A percentile compares a stretch with the other conserved stretches of the same genome.
These are phyloP conservation scores for Colletotrichum sp. DNA, from an alignment of 2,329 filamentous ascomycete species.

Conservation along the genomic window DNA sequence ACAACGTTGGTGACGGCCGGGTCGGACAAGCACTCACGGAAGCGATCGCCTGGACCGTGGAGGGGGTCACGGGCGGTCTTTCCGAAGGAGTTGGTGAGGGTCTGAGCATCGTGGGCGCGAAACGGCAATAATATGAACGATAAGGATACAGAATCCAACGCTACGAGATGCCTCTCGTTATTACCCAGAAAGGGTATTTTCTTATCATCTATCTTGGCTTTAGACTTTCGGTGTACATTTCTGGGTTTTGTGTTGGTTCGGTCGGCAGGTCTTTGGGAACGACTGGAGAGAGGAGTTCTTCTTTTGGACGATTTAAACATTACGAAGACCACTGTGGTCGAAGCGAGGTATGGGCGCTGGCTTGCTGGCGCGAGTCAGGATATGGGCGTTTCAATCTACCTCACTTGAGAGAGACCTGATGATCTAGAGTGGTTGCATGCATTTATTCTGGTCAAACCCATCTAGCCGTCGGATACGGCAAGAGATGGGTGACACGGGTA, in stretches of 20 bases:
- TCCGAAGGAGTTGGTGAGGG: constrained; percentile 63
- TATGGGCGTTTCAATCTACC: not conserved
- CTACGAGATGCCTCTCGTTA: not conserved
- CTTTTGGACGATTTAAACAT: not conserved
- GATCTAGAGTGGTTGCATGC: not conserved
- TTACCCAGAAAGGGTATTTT: not conserved
- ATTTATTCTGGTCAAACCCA: not conserved
- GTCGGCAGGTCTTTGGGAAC: not conserved
- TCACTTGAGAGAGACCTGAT: not conserved
- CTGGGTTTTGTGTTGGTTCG: not conserved
- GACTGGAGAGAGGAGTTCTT: not conserved
- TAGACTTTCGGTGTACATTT: constrained; percentile 11
- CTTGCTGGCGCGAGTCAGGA: not conserved
- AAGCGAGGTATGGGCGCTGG: not conserved
- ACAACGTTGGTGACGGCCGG: constrained; percentile 67
- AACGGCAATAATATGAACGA: constrained; percentile 5
- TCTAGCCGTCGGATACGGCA: not conserved
- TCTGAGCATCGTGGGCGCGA: constrained; percentile 21
- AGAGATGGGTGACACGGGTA: not conserved
- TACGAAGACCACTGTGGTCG: not conserved
- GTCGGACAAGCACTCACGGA: constrained; percentile 64
- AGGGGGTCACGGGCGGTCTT: constrained; percentile 69
- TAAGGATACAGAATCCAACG: not conserved
- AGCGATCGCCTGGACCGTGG: constrained; percentile 63
- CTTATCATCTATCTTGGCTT: not conserved